Conservation (phyloP, 2,329 filamentous ascomycete genomes). For the Amphichorda felina region DNA sequence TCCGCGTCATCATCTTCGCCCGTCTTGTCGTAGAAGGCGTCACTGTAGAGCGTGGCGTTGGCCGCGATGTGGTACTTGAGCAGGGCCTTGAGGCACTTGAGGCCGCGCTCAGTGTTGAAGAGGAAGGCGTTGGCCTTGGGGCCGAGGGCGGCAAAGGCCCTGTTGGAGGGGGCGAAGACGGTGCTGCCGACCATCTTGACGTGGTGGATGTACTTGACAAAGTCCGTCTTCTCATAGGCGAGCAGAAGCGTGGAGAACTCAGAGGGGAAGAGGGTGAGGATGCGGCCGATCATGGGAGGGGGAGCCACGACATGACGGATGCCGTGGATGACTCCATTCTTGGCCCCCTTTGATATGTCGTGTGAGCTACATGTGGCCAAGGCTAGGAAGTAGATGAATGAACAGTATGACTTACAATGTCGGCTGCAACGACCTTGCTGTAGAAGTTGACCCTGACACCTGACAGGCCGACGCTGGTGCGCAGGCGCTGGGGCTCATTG, state of each 20-base stretch:
- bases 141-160: constrained; percentile 67
- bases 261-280: constrained; percentile 53
- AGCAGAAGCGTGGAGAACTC: constrained; percentile 72
- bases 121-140: constrained; percentile 68
- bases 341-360: constrained; percentile 44
- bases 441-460: constrained; percentile 70
- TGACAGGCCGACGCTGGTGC: constrained; percentile 47
- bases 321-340: constrained; percentile 73
- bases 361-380: not conserved
- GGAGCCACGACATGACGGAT: constrained; percentile 67
- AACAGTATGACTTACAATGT: constrained; percentile 45
- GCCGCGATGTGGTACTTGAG: constrained; percentile 69
- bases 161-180: constrained; percentile 71
- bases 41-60: constrained; percentile 70
- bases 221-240: constrained; percentile 61
- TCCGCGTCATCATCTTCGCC: constrained; percentile 15
- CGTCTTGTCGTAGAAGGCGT: constrained; percentile 54
- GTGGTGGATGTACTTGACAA: constrained; percentile 48
- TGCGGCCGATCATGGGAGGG: constrained; percentile 46
- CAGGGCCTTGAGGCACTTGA: constrained; percentile 65
- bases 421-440: constrained; percentile 53
- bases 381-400: not conserved
- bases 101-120: constrained; percentile 62
- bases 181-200: constrained; percentile 52
- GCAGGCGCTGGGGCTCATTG: constrained; percentile 58